Percentiles rank a stretch among this genome's conserved stretches.
phyloP scores from a whole-genome alignment of 768 basidiomycete species.

The Boletus speciosus region DNA sequence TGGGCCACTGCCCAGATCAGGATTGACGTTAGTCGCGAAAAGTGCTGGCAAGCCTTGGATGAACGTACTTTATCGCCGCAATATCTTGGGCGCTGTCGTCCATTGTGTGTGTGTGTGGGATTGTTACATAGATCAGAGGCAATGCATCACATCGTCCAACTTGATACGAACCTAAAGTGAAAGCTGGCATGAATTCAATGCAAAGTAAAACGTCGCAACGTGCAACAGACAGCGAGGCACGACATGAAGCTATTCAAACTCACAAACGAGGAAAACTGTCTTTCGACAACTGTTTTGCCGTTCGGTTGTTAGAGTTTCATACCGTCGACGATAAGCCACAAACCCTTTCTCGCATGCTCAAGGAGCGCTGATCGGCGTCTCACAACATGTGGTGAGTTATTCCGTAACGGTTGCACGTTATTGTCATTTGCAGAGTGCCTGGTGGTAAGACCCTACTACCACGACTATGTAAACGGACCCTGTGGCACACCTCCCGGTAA shows the following conservation, averaged over 20 bases:
- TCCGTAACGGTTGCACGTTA: conserved; percentile 16
- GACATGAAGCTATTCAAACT: not conserved
- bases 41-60: not conserved
- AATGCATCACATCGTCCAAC: not conserved
- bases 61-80: conserved; percentile 1
- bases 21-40: not conserved
- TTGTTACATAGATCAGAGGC: not conserved
- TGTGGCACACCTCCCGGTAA: conserved; percentile 13
- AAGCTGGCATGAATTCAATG: not conserved
- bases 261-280: not conserved
- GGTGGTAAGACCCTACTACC: conserved; percentile 8
- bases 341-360: conserved; percentile 1
- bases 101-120: not conserved
- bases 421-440: conserved; percentile 17
- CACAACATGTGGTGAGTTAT: not conserved
- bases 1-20: not conserved
- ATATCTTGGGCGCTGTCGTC: not conserved
- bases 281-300: not conserved
- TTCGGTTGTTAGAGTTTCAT: conserved; percentile 1
- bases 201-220: conserved; percentile 1
- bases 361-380: conserved; percentile 14
- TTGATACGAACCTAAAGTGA: not conserved
- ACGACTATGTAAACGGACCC: conserved; percentile 12
- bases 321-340: not conserved
- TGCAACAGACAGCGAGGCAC: not conserved